Base-by-base conservation (phyloP, 495 filamentous ascomycete species). In the Achaetomiella virescens region DNA sequence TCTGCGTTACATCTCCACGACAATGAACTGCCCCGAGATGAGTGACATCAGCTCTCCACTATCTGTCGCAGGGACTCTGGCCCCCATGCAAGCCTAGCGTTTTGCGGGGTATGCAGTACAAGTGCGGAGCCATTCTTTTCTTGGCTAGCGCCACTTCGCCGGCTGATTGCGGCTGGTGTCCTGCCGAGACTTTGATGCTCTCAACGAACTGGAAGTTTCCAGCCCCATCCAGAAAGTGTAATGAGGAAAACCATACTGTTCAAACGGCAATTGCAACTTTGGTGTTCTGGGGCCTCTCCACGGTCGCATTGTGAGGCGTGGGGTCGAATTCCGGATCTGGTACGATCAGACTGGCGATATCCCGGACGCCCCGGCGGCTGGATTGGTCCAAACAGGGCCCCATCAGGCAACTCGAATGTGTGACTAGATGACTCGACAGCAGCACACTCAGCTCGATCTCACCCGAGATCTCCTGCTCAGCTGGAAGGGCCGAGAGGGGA, bases 61-160 rank as follows among this genome's bases (percentile, higher is more conserved):
- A 25, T 36, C 57, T 14, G 61, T 64, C 50, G 58, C 63, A 59
- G 55, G 63, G 58, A 57, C 54, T 50, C 56, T 52, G 38, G 33
- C 58, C 17, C 38, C 48, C 55, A 52, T 27, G 31, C 36, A 20
- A 21, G 31, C 25, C 54, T 45, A 40, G 48, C 43, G 53, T 50
- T 57, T 60, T 65, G 66, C 64, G 66, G 66, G 66, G 66, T 58
- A 68, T 59, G 59, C 49, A 62, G 59, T 42, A 62, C 55, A 49
- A 15, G 44, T 47, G 53, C 53, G 50, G 40, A 38, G 44, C 58
- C 50, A 61, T 62, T 52, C 60, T 53, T 14, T 35, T 49, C 45
- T 20, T 35, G 65, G 53, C 46, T 67, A 65, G 62, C 54, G 59
- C 29, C 48, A 37, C 41, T 48, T 6, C 33, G 22, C 35, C 43